A percentile compares a stretch with the other conserved stretches of the same genome.
Evolutionary conservation across 2,329 filamentous ascomycete genomes (phyloP).

Genomic region (Trichocomaceae sp.): DNA sequence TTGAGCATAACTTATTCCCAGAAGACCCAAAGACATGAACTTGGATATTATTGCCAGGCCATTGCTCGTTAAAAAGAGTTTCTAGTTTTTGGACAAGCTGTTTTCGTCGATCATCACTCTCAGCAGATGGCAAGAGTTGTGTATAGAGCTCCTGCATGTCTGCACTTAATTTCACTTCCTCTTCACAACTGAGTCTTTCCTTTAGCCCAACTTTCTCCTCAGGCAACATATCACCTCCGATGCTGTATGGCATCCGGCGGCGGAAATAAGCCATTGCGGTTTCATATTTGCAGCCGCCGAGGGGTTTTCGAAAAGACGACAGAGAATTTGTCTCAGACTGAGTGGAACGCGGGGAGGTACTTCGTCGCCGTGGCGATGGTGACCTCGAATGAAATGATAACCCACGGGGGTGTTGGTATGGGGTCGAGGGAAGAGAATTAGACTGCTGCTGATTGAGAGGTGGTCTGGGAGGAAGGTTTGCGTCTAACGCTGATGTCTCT

Average conservation of each 20-base stretch:
- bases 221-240: slow-evolving; percentile 73
- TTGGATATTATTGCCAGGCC: slow-evolving; percentile 82
- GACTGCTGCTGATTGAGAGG: slow-evolving; percentile 61
- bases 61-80: slow-evolving; percentile 78
- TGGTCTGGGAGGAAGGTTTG: slow-evolving; percentile 39
- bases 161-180: slow-evolving; percentile 66
- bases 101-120: slow-evolving; percentile 68
- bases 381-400: slow-evolving; percentile 72
- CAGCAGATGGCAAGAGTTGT: slow-evolving; percentile 70
- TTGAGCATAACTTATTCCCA: slow-evolving; percentile 87
- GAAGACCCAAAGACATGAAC: slow-evolving; percentile 98
- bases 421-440: slow-evolving; percentile 87
- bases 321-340: slow-evolving; percentile 82
- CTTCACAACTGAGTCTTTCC: slow-evolving; percentile 61
- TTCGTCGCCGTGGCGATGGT: slow-evolving; percentile 70
- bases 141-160: slow-evolving; percentile 84
- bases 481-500: slow-evolving; percentile 24
- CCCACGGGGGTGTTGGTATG: slow-evolving; percentile 78
- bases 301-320: slow-evolving; percentile 60
- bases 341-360: slow-evolving; percentile 81
- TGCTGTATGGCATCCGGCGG: slow-evolving; percentile 83
- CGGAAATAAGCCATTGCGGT: slow-evolving; percentile 74
- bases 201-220: slow-evolving; percentile 64
- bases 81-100: slow-evolving; percentile 82
- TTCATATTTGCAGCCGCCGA: slow-evolving; percentile 77